Evolutionary conservation across 2,329 filamentous ascomycete species (phyloP), one percentile per base, ranked within the genome.

Genomic region (Calonectria hawksworthii): DNA sequence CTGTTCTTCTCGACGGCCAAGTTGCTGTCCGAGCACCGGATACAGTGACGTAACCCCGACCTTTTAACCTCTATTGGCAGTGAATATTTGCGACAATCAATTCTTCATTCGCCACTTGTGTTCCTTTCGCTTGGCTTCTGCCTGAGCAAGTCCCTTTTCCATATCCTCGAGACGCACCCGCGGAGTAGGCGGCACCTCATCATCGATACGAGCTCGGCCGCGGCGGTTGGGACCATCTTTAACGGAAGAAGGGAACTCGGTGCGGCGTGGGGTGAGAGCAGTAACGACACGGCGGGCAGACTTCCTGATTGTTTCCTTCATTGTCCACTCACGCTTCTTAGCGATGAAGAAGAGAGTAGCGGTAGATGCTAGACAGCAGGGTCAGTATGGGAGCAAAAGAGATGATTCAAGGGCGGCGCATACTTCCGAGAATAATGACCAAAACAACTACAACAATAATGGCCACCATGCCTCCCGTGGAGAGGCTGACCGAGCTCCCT

Each of bases 241-340:
- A 71, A 90, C 88, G 23, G 90, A 90, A 61, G 85, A 88, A 3
- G 92, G 92, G 74, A 93, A 93, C 78, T 92, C 91, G 71, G 88
- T 85, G 72, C 91, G 88, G 63, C 91, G 86, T 8, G 92, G 92
- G n/a, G 92, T 93, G 70, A 93, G 87, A 7, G 89, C 92, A 5
- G 88, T 90, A 54, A 90, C 90, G 34, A 93, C 91, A 80, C 88
- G 92, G 75, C 88, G 89, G 38, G 92, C 92, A 1, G 94, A 96
- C 77, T 91, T 91, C 70, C 93, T 90, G 72, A 98, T 88, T 36
- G 89, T 94, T 82, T 94, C 92, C 73, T 93, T 91, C 78, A 97
- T 88, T 78, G 93, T 94, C 95, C 95, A 97, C 84, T 96, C 94
- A 61, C 93, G 92, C 86, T 95, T 96, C 88, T 97, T 97, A 70